phyloP scores from a whole-genome alignment of 2,329 filamentous ascomycete genomes.

The Escovopsis sp. region DNA sequence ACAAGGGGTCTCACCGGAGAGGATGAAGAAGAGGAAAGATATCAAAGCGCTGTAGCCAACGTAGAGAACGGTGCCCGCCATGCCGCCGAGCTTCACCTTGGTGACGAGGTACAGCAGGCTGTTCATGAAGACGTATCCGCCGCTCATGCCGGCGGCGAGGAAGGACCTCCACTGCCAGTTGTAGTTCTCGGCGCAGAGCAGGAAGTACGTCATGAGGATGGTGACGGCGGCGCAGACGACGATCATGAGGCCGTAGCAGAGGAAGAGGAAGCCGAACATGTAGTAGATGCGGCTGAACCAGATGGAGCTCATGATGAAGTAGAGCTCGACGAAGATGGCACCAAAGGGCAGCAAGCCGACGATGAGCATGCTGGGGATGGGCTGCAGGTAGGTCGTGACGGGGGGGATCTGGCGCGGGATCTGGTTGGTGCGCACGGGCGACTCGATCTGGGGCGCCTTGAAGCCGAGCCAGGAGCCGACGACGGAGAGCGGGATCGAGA shows the following conservation, averaged over 20 bases:
- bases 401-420: constrained; percentile 94
- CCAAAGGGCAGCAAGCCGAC: constrained; percentile 89
- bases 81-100: constrained; percentile 69
- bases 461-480: constrained; percentile 90
- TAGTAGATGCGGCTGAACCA: constrained; percentile 99
- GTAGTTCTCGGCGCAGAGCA: constrained; percentile 93
- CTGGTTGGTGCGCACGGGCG: constrained; percentile 90
- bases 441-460: constrained; percentile 53
- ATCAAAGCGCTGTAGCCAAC: constrained; percentile 84
- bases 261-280: constrained; percentile 98
- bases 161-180: constrained; percentile 98
- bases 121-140: constrained; percentile 82
- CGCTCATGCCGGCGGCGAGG: constrained; percentile 77
- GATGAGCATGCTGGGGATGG: constrained; percentile 78
- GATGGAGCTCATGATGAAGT: constrained; percentile 98
- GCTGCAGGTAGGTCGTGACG: constrained; percentile 65
- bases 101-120: constrained; percentile 83
- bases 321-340: constrained; percentile 94
- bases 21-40: constrained; percentile 80
- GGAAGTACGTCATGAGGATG: constrained; percentile 87
- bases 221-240: constrained; percentile 88
- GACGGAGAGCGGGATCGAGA: constrained; percentile 83
- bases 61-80: constrained; percentile 82
- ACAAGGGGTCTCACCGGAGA: constrained; percentile 58
- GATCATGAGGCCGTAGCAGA: constrained; percentile 96